These are phyloP conservation scores for Whalleya microplaca DNA, from an alignment of 2,329 filamentous ascomycete genomes.

Conservation along the genomic window DNA sequence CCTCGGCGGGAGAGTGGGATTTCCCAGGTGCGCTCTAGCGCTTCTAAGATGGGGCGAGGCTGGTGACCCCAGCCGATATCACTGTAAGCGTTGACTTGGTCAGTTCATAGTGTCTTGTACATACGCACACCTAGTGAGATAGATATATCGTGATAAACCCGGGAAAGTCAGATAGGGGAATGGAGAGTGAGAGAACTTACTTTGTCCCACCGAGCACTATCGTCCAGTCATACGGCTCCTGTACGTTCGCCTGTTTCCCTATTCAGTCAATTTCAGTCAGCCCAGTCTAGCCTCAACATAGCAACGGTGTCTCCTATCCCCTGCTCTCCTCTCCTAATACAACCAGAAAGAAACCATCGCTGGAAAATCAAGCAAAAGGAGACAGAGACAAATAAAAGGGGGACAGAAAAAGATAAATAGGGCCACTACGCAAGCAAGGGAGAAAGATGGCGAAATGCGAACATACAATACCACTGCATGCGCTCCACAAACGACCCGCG, in stretches of 20 bases:
- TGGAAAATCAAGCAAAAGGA: background rate
- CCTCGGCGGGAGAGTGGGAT: slow-evolving; percentile 51
- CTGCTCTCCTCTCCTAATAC: slow-evolving; percentile 2
- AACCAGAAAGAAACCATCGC: background rate
- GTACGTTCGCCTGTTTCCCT: slow-evolving; percentile 7
- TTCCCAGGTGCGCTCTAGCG: slow-evolving; percentile 55
- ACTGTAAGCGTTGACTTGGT: slow-evolving; percentile 32
- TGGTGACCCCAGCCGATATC: slow-evolving; percentile 52
- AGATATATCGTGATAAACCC: background rate
- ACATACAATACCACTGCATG: slow-evolving; percentile 34
- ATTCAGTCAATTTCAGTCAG: slow-evolving; percentile 1
- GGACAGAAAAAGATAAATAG: background rate
- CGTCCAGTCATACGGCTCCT: slow-evolving; percentile 53
- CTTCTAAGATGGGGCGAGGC: slow-evolving; percentile 49
- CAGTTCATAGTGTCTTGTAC: background rate
- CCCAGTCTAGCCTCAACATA: background rate
- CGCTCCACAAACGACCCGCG: slow-evolving; percentile 37
- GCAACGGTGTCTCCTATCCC: background rate
- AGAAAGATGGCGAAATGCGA: background rate
- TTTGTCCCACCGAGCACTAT: slow-evolving; percentile 69
- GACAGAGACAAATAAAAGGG: background rate
- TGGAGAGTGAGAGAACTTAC: slow-evolving; percentile 37
- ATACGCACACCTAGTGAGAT: background rate
- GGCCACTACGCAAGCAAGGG: background rate
- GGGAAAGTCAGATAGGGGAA: background rate